Conservation (phyloP, 1,284 basidiomycete genomes). For the Papiliotrema flavescens region DNA sequence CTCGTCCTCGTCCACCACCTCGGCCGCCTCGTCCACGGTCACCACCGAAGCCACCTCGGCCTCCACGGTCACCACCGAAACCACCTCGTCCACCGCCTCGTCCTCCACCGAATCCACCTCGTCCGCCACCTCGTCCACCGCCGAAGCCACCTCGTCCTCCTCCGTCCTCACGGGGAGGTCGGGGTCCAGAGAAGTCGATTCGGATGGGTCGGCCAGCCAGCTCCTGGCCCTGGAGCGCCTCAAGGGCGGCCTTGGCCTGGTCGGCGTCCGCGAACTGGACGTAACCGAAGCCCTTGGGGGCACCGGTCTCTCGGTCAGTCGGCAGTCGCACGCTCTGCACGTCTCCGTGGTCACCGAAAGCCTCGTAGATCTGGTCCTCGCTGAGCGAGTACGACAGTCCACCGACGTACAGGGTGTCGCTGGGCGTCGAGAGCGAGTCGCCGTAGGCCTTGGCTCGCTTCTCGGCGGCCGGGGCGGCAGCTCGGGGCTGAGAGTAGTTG, state of each 20-base stretch:
- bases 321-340: conserved; percentile 87
- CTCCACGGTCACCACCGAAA: conserved; percentile 28
- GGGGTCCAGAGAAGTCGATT: conserved; percentile 86
- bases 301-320: conserved; percentile 86
- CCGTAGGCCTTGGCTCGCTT: conserved; percentile 73
- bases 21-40: conserved; percentile 48
- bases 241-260: conserved; percentile 76
- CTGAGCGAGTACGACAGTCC: conserved; percentile 77
- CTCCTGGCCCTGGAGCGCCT: conserved; percentile 65
- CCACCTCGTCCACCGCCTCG: conserved; percentile 26
- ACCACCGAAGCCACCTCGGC: conserved; percentile 48
- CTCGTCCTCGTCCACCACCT: conserved; percentile 49
- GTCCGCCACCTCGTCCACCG: conserved; percentile 31
- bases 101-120: conserved; percentile 43
- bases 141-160: conserved; percentile 50
- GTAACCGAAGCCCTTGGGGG: conserved; percentile 94
- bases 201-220: conserved; percentile 79
- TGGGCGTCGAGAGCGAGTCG: conserved; percentile 67
- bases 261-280: conserved; percentile 85
- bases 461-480: conserved; percentile 57
- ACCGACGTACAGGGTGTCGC: conserved; percentile 80
- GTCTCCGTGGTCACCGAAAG: conserved; percentile 85
- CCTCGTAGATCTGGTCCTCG: conserved; percentile 87
- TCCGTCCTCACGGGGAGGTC: conserved; percentile 55
- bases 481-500: conserved; percentile 64